Percentiles rank a stretch among this genome's conserved stretches.
phyloP scores from a whole-genome alignment of 108 stramenopile genomes.

The Aureococcus anophagefferens region DNA sequence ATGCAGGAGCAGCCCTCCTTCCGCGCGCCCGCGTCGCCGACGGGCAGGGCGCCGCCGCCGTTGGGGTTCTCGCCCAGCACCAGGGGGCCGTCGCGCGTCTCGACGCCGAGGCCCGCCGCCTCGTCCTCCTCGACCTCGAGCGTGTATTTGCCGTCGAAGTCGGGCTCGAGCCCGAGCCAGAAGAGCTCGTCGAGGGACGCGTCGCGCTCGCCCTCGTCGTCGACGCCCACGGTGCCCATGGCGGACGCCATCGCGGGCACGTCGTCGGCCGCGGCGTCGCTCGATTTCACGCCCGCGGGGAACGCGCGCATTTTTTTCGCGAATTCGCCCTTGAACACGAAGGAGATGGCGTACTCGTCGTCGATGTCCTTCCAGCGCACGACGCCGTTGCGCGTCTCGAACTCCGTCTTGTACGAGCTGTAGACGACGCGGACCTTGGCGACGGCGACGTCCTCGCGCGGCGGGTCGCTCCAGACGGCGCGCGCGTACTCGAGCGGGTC shows the following conservation, averaged over 20 bases:
- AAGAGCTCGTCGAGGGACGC: not conserved
- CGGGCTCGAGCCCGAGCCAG: not conserved
- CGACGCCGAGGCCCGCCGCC: not conserved
- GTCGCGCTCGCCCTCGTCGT: not conserved
- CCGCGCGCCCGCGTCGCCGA: conserved; percentile 1
- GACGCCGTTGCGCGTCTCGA: conserved; percentile 6
- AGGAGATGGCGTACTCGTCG: conserved; percentile 13
- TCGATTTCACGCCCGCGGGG: not conserved
- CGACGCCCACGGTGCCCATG: not conserved
- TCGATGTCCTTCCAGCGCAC: conserved; percentile 6
- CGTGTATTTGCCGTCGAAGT: not conserved
- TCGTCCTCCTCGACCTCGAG: not conserved
- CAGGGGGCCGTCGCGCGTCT: not conserved
- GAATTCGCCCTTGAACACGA: conserved; percentile 11
- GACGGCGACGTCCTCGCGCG: not conserved
- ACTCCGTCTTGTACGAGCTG: conserved; percentile 1
- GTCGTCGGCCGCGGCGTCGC: not conserved
- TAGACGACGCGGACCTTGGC: not conserved
- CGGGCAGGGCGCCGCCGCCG: not conserved
- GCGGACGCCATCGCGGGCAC: not conserved
- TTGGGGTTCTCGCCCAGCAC: not conserved
- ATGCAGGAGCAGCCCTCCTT: conserved; percentile 30
- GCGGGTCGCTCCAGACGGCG: not conserved
- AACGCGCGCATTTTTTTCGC: not conserved
- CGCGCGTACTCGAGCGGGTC: not conserved